Evolutionary conservation across 495 filamentous ascomycete species (phyloP), one percentile per base, ranked within the genome.

Genomic region (Penicillium canariense): DNA sequence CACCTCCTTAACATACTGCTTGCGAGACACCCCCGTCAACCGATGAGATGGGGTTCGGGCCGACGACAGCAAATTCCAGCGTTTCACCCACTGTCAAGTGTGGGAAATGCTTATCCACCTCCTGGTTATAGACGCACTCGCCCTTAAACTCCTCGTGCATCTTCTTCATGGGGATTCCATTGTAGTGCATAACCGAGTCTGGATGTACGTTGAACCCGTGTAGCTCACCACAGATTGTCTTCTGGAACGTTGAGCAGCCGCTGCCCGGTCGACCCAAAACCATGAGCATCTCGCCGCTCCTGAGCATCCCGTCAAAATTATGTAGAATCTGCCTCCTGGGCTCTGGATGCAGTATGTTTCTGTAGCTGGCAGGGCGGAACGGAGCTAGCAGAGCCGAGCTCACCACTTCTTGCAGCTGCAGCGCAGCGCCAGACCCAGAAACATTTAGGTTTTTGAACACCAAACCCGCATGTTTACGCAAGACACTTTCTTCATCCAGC

Each of bases 221-320:
- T 8, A 75, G 74, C 55, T 88, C 80, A 17, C 85, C 85, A 9
- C 80, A 75, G n/a, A 89, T 73, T 4, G 83, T 81, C 64, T 87
- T 87, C 17, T 89, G 66, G 31, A 90, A 79, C 0, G 87, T 89
- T 4, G 82, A 80, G 49, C 80, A 84, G 1, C 84, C 82, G 46
- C 59, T 68, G 42, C 83, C 87, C 6, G 87, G 87, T n/a, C 80
- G 78, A 12, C 87, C 87, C 11, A 90, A 71, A 1, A 90, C 87
- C 9, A 90, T 69, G 28, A 90, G 69, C 81, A 87, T 88, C 69
- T 90, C 87, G 12, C 87, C 87, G 15, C 78, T 80, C 36, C 75
- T 74, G 0, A 89, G 71, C 5, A 88, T 58, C 0, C 87, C 87
- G 39, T 86, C 81, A 61, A 89, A 86, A 18, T 79, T 67, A 31